Conservation (phyloP, 2,329 filamentous ascomycete species). For the Fusarium duplospermum region DNA sequence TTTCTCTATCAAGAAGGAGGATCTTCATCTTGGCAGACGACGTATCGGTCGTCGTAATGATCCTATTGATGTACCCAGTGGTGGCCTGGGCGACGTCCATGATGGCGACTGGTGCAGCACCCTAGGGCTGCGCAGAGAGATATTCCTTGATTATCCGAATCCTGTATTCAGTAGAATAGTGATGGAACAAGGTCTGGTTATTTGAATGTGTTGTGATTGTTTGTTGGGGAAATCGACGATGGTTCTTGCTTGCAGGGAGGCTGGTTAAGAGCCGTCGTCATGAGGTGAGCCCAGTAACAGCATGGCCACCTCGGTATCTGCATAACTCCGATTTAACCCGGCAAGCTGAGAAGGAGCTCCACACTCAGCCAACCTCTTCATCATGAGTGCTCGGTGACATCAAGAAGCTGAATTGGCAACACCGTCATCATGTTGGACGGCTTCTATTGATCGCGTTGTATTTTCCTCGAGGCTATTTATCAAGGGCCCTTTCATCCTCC, state of each 20-base stretch:
- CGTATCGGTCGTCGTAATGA: constrained; percentile 79
- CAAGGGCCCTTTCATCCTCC: neutral
- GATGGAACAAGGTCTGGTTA: neutral
- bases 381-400: constrained; percentile 30
- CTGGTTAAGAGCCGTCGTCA: constrained; percentile 17
- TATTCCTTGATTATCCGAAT: neutral
- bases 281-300: constrained; percentile 31
- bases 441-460: neutral
- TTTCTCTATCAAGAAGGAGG: constrained; percentile 91
- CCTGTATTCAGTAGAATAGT: too few species aligned
- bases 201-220: neutral
- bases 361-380: constrained; percentile 19
- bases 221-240: constrained; percentile 8
- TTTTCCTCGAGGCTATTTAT: neutral
- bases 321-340: constrained; percentile 21
- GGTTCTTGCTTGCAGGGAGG: constrained; percentile 25
- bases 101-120: constrained; percentile 44
- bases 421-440: constrained; percentile 8
- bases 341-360: constrained; percentile 1
- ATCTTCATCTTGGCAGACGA: constrained; percentile 97
- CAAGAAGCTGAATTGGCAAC: constrained; percentile 11
- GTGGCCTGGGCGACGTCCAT: constrained; percentile 98
- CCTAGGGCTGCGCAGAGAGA: constrained; percentile 18
- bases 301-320: constrained; percentile 40
- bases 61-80: constrained; percentile 95